phyloP scores from a whole-genome alignment of 805 yeast genomes.

The Candida ponderosae region DNA sequence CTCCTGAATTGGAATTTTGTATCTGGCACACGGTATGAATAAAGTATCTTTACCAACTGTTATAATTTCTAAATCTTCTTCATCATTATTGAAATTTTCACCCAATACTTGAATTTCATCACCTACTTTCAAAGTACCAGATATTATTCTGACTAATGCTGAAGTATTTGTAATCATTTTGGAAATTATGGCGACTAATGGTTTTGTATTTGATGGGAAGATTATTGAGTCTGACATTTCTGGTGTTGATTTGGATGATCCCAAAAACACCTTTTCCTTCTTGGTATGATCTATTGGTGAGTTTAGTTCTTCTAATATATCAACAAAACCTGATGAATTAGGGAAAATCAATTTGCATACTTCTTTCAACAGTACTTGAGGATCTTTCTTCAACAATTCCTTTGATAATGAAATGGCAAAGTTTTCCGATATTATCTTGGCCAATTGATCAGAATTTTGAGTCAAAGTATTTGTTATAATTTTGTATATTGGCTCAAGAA shows the following conservation, averaged over 20 bases:
- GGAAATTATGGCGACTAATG: constrained; percentile 44
- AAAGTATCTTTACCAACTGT: constrained; percentile 19
- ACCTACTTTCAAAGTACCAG: constrained; percentile 50
- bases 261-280: constrained; percentile 21
- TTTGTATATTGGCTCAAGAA: constrained; percentile 78
- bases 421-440: constrained; percentile 35
- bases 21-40: constrained; percentile 61
- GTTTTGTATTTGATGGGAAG: constrained; percentile 30
- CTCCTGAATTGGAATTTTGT: constrained; percentile 43
- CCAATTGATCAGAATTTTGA: constrained; percentile 35
- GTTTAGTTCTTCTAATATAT: constrained; percentile 30
- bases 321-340: constrained; percentile 43
- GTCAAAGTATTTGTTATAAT: constrained; percentile 54
- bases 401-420: constrained; percentile 39
- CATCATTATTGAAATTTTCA: constrained; percentile 39
- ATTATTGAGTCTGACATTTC: constrained; percentile 2
- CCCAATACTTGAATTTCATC: constrained; percentile 48
- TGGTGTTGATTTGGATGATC: constrained; percentile 12
- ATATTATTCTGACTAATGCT: constrained; percentile 53
- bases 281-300: constrained; percentile 30
- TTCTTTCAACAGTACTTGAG: constrained; percentile 46
- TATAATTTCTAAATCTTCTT: constrained; percentile 39
- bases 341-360: constrained; percentile 52
- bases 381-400: constrained; percentile 39
- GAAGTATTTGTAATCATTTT: constrained; percentile 50